Percentiles rank a stretch among this genome's conserved stretches.
Evolutionary conservation across 139 green algal genomes (phyloP).

Genomic region (Picochlorum costavermella): DNA sequence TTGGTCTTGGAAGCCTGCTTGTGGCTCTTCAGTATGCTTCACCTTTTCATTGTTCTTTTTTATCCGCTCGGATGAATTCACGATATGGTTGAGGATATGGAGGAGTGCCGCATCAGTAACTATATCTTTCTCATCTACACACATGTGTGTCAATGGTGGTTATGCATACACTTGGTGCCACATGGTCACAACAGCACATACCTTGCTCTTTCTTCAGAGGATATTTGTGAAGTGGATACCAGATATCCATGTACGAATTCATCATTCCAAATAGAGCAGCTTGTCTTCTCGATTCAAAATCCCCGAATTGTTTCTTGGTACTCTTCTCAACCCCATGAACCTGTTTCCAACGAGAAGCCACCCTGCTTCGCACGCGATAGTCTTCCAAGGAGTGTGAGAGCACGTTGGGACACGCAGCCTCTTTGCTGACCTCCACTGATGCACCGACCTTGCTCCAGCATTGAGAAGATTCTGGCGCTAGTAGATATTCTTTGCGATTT

Average conservation of each 20-base stretch:
- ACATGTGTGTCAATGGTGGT: too few relatives aligned
- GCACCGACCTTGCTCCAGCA: too few relatives aligned
- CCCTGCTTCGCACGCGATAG: too few relatives aligned
- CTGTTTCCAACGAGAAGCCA: too few relatives aligned
- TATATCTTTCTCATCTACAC: slow-evolving; percentile 23
- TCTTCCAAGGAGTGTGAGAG: too few relatives aligned
- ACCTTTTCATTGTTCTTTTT: slow-evolving; percentile 74
- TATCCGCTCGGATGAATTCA: slow-evolving; percentile 67
- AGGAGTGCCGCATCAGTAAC: slow-evolving; percentile 66
- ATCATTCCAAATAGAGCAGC: slow-evolving; percentile 44
- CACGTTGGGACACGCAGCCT: too few relatives aligned
- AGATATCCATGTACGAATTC: slow-evolving; percentile 51
- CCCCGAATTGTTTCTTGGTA: slow-evolving; percentile 7
- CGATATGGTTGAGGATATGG: slow-evolving; percentile 74
- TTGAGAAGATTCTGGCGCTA: too few relatives aligned
- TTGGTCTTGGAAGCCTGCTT: slow-evolving; percentile 57
- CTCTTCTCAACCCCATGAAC: slow-evolving; percentile 29
- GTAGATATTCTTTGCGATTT: too few relatives aligned
- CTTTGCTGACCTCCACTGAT: too few relatives aligned
- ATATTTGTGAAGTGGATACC: slow-evolving; percentile 39
- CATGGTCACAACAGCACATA: neutral
- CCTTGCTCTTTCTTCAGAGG: slow-evolving; percentile 14
- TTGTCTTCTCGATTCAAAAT: slow-evolving; percentile 42
- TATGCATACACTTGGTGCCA: neutral
- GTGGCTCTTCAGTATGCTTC: slow-evolving; percentile 1